A percentile compares a stretch with the other conserved stretches of the same genome.
phyloP scores from a whole-genome alignment of 2,329 filamentous ascomycete genomes.

The Leptographium flavum region DNA sequence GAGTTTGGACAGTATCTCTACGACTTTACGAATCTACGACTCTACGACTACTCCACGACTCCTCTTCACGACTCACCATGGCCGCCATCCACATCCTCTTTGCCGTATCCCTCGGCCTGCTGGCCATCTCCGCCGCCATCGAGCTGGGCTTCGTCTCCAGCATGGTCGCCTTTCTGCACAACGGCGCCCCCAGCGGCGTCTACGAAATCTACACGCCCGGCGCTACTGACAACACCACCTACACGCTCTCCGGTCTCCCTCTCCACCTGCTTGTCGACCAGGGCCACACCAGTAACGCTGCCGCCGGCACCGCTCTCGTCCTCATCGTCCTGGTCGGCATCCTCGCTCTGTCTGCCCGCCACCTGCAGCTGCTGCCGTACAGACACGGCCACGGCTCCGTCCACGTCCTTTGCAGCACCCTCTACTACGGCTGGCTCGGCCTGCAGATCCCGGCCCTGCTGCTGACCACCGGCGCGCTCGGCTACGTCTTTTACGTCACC shows the following conservation, averaged over 20 bases:
- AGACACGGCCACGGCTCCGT: background rate
- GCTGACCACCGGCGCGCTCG: conserved; percentile 21
- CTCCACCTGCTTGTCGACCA: conserved; percentile 21
- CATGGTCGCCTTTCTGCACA: conserved; percentile 24
- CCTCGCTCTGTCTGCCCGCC: conserved; percentile 14
- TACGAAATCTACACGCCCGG: conserved; percentile 14
- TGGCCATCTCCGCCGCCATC: conserved; percentile 22
- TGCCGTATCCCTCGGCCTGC: conserved; percentile 16
- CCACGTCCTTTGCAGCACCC: background rate
- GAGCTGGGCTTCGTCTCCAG: conserved; percentile 24
- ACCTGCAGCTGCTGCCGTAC: background rate
- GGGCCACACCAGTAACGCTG: conserved; percentile 27
- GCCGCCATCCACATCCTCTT: too few relatives aligned
- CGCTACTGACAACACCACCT: conserved; percentile 6
- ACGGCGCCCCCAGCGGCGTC: conserved; percentile 12
- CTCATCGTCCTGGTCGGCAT: conserved; percentile 20
- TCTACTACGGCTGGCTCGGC: conserved; percentile 21
- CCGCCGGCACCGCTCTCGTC: conserved; percentile 22
- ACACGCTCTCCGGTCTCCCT: conserved; percentile 18
- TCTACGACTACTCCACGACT: too few relatives aligned
- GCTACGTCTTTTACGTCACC: conserved; percentile 21
- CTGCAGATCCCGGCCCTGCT: conserved; percentile 20
- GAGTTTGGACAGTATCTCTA: too few relatives aligned
- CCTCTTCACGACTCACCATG: too few relatives aligned
- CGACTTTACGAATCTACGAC: too few relatives aligned